phyloP scores from a whole-genome alignment of 139 green algal species.

The Micromonas commoda region DNA sequence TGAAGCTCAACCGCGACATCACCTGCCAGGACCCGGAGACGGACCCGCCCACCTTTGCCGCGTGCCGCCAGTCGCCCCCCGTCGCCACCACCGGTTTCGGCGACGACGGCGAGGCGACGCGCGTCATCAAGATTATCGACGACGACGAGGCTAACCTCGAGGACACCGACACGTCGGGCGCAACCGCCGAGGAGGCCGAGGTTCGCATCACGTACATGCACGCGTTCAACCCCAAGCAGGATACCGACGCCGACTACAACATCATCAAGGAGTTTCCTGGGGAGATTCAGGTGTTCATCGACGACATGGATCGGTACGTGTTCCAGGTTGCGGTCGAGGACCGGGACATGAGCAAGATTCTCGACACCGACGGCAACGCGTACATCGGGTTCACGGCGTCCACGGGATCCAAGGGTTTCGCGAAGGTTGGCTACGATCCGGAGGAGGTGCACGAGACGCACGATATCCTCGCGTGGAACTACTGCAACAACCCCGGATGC shows the following conservation, averaged over 20 bases:
- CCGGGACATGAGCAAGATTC: constrained; percentile 29
- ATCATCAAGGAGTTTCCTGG: constrained; percentile 37
- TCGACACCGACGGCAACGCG: constrained; percentile 31
- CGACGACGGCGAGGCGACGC: constrained; percentile 1
- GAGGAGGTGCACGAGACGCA: constrained; percentile 25
- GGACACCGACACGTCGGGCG: constrained; percentile 18
- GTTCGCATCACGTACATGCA: constrained; percentile 20
- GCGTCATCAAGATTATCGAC: constrained; percentile 27
- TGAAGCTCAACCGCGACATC: constrained; percentile 31
- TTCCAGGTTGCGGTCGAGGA: constrained; percentile 33
- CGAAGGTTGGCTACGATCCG: constrained; percentile 9
- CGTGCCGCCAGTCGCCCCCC: background rate
- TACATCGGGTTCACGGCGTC: constrained; percentile 29
- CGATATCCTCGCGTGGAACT: constrained; percentile 25
- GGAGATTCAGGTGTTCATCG: constrained; percentile 35
- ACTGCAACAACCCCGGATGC: constrained; percentile 18
- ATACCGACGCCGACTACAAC: constrained; percentile 25
- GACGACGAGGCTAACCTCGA: constrained; percentile 28
- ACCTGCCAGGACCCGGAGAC: constrained; percentile 16
- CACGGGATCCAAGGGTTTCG: constrained; percentile 27
- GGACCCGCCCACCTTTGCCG: background rate
- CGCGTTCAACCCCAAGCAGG: constrained; percentile 19
- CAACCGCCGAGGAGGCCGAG: constrained; percentile 6
- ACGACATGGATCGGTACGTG: constrained; percentile 33
- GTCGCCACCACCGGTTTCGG: constrained; percentile 15